These are phyloP conservation scores for Blastobotrys serpentis DNA, from an alignment of 1,139 yeast genomes.

Conservation along the genomic window DNA sequence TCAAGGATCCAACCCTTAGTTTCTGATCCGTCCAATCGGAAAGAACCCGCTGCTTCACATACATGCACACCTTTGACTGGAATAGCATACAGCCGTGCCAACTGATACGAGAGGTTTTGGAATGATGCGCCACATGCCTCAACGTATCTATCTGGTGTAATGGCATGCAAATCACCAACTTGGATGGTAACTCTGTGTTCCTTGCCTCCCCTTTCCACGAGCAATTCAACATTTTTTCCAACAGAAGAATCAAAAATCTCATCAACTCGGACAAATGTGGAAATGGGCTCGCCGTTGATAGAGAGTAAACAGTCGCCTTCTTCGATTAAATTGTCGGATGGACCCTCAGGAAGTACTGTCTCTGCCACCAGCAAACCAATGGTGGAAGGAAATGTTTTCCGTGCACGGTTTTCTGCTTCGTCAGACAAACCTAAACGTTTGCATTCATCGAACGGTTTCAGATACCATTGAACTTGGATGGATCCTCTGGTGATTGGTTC, in stretches of 20 bases:
- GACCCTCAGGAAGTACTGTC: conserved; percentile 81
- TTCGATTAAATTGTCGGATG: conserved; percentile 67
- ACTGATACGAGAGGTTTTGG: conserved; percentile 81
- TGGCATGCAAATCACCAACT: conserved; percentile 74
- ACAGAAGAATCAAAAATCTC: conserved; percentile 74
- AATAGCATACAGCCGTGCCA: conserved; percentile 80
- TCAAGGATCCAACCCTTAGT: conserved; percentile 71
- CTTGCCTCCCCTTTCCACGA: conserved; percentile 74
- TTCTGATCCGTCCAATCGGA: conserved; percentile 51
- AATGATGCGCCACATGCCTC: conserved; percentile 86
- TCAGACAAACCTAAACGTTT: conserved; percentile 77
- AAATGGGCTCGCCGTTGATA: conserved; percentile 62
- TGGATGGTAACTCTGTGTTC: conserved; percentile 50
- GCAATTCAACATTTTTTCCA: conserved; percentile 56
- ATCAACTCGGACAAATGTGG: conserved; percentile 79
- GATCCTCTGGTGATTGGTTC: conserved; percentile 74
- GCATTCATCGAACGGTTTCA: conserved; percentile 89
- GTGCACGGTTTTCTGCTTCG: conserved; percentile 68
- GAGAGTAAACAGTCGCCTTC: conserved; percentile 87
- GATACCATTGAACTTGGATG: conserved; percentile 85
- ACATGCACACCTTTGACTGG: conserved; percentile 84
- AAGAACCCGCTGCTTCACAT: conserved; percentile 76
- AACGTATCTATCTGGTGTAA: conserved; percentile 79
- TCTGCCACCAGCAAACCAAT: conserved; percentile 87
- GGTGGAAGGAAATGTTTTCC: conserved; percentile 67